Evolutionary conservation across 805 yeast species (phyloP).

Genomic region (Candida tammaniensis): DNA sequence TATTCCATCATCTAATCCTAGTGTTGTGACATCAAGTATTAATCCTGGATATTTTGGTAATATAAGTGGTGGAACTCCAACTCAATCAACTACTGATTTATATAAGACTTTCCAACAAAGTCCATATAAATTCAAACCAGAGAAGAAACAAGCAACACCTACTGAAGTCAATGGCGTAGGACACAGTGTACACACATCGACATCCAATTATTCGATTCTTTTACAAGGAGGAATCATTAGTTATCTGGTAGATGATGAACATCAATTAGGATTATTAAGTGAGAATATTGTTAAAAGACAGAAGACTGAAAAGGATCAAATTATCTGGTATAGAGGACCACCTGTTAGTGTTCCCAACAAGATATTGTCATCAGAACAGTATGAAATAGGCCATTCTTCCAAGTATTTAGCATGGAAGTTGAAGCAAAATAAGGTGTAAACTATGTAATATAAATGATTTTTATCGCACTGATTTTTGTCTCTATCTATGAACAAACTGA

Average conservation of each 20-base stretch:
- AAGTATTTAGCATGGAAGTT: constrained; percentile 57
- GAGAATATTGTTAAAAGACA: constrained; percentile 25
- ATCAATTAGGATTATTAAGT: constrained; percentile 17
- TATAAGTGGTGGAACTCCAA: no score
- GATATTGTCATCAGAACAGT: constrained; percentile 15
- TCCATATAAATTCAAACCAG: constrained; percentile 8
- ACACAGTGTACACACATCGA: constrained; percentile 24
- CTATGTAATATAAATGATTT: no score
- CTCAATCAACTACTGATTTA: not conserved
- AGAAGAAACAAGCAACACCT: constrained; percentile 12
- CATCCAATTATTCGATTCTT: constrained; percentile 34
- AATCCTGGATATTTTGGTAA: no score
- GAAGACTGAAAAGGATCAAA: constrained; percentile 17
- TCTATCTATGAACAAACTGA: constrained; percentile 10
- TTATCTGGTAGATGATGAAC: constrained; percentile 24
- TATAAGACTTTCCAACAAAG: constrained; percentile 4
- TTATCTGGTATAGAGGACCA: constrained; percentile 70
- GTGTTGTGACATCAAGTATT: constrained; percentile 1
- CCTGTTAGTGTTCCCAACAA: constrained; percentile 39
- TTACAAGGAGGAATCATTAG: constrained; percentile 39
- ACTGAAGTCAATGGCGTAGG: constrained; percentile 1
- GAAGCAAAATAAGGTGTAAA: constrained; percentile 2
- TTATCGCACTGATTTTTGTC: not conserved
- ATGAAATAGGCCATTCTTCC: constrained; percentile 68
- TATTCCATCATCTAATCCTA: constrained; percentile 1